These are phyloP conservation scores for Gossypium longicalyx DNA, from an alignment of 345 rosid genomes.

Conservation along the genomic window DNA sequence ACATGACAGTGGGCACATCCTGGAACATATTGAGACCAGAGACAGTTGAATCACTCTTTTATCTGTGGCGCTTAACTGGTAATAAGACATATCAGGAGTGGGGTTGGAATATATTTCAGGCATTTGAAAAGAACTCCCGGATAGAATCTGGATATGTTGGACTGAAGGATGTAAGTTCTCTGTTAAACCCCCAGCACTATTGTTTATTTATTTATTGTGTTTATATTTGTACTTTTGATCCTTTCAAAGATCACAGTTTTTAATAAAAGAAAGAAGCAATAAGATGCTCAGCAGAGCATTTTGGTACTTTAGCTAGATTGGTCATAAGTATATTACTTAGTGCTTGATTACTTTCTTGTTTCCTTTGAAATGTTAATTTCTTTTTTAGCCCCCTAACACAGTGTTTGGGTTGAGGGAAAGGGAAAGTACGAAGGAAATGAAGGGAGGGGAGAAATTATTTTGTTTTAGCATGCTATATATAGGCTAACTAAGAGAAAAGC, in stretches of 20 bases:
- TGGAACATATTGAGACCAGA: constrained; percentile 97
- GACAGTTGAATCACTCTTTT: constrained; percentile 91
- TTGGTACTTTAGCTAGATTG: background rate
- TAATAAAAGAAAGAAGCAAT: background rate
- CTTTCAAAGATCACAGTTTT: background rate
- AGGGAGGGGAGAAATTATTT: background rate
- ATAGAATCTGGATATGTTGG: constrained; percentile 88
- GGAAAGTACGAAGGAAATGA: background rate
- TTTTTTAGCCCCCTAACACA: background rate
- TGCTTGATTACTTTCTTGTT: background rate
- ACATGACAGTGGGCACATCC: constrained; percentile 95
- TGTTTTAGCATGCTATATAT: background rate
- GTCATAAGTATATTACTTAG: background rate
- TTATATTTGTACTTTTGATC: background rate
- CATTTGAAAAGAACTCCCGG: constrained; percentile 91
- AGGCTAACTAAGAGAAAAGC: background rate
- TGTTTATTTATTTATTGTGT: background rate
- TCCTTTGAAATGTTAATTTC: background rate
- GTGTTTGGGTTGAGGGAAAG: background rate
- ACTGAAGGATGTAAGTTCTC: constrained; percentile 76
- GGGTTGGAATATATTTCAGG: constrained; percentile 98
- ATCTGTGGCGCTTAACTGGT: constrained; percentile 93
- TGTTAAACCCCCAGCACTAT: background rate
- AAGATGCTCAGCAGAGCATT: background rate
- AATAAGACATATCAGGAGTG: constrained; percentile 91